These are phyloP conservation scores for Aureobasidium sp. DNA, from an alignment of 2,329 filamentous ascomycete genomes.

Conservation along the genomic window DNA sequence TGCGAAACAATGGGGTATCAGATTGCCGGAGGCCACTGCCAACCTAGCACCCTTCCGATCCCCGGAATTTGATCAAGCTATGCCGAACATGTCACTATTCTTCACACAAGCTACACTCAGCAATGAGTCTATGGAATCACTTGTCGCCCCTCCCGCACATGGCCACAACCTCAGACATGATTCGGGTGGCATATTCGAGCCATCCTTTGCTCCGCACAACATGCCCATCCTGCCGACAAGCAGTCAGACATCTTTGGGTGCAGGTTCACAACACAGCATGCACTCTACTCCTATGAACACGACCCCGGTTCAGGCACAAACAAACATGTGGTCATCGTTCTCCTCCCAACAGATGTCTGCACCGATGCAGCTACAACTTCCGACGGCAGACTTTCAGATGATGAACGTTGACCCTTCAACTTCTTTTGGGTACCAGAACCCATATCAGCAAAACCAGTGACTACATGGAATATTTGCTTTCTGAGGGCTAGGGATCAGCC, in stretches of 20 bases:
- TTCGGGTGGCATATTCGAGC: constrained; percentile 12
- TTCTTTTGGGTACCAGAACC: neutral
- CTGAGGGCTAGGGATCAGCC: neutral
- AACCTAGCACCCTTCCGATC: constrained; percentile 8
- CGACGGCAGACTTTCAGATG: neutral
- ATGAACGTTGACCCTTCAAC: neutral
- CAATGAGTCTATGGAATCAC: constrained; percentile 7
- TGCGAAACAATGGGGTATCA: constrained; percentile 36
- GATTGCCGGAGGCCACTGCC: constrained; percentile 31
- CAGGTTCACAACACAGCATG: neutral
- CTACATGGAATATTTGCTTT: neutral
- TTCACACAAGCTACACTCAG: constrained; percentile 12
- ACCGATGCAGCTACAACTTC: neutral
- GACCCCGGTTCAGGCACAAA: neutral
- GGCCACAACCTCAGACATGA: constrained; percentile 8
- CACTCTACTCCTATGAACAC: constrained; percentile 5
- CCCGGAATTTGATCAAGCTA: neutral
- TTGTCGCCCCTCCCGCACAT: neutral
- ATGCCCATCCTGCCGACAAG: neutral
- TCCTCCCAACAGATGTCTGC: neutral
- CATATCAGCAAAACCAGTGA: neutral
- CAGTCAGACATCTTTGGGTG: neutral
- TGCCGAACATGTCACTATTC: constrained; percentile 10
- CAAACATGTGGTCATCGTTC: constrained; percentile 3
- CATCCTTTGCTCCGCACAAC: constrained; percentile 10